Percentiles rank a stretch among this genome's conserved stretches.
These are phyloP conservation scores for Trichomonas vaginalis DNA, from an alignment of 208 protist genomes.

Conservation along the genomic window DNA sequence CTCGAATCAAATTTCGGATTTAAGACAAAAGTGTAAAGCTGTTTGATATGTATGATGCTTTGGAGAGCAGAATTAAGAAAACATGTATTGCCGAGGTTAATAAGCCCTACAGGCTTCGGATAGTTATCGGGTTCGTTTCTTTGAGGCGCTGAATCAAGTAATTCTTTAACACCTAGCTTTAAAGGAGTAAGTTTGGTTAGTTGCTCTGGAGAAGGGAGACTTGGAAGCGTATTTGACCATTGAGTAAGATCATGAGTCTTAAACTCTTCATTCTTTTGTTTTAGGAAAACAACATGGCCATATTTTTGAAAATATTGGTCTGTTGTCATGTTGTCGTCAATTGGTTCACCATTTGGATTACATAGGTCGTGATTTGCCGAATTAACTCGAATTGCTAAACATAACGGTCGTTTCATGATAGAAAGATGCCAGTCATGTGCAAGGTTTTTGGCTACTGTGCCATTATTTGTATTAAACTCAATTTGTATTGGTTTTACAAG, in stretches of 20 bases:
- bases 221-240: background rate
- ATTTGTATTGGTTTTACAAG: background rate
- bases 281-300: background rate
- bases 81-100: background rate
- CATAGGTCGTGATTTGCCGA: background rate
- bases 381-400: background rate
- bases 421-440: background rate
- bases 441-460: background rate
- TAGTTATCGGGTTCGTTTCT: background rate
- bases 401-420: background rate
- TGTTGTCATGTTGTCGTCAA: background rate
- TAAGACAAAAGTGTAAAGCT: background rate
- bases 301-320: background rate
- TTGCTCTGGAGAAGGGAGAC: background rate
- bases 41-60: background rate
- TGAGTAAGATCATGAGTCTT: background rate
- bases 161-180: background rate
- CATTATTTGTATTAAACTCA: background rate
- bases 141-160: background rate
- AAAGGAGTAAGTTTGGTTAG: background rate
- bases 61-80: background rate
- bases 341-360: background rate
- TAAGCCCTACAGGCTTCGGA: background rate
- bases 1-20: background rate
- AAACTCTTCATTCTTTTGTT: background rate